Evolutionary conservation across 2,329 filamentous ascomycete genomes (phyloP).

Genomic region (Lecanicillium sp.): DNA sequence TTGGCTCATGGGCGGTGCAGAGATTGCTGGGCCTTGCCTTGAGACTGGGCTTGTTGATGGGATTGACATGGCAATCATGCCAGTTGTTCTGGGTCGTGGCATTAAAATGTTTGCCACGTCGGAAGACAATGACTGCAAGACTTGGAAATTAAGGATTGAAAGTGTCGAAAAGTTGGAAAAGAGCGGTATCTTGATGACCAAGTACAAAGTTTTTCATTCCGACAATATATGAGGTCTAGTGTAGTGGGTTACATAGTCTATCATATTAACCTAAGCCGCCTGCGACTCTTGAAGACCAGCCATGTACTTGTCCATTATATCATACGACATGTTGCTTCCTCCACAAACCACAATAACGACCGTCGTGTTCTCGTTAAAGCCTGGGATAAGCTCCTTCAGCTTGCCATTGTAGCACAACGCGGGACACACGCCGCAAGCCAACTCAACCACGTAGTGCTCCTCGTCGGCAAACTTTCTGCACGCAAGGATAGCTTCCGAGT

Average conservation of each 20-base stretch:
- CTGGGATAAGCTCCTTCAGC: conserved; percentile 15
- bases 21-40: conserved; percentile 19
- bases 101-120: conserved; percentile 14
- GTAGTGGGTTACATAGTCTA: background rate
- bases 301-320: conserved; percentile 18
- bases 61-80: conserved; percentile 13
- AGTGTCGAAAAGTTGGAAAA: conserved; percentile 9
- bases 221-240: background rate
- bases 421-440: conserved; percentile 20
- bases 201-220: conserved; percentile 9
- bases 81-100: conserved; percentile 15
- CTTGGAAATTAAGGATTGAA: conserved; percentile 9
- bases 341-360: conserved; percentile 24
- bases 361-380: conserved; percentile 15
- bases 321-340: conserved; percentile 23
- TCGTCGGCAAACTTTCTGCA: conserved; percentile 20
- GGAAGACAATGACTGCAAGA: background rate
- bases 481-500: conserved; percentile 18
- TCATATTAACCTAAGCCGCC: conserved; percentile 1
- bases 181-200: conserved; percentile 16
- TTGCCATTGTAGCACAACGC: conserved; percentile 19
- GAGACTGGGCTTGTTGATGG: conserved; percentile 20
- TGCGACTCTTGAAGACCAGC: conserved; percentile 1
- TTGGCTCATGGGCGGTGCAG: conserved; percentile 28
- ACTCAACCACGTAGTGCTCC: conserved; percentile 20